A percentile compares a stretch with the other conserved stretches of the same genome.
Evolutionary conservation across 441 rosid species (phyloP).

Genomic region (Codiaeum variegatum): DNA sequence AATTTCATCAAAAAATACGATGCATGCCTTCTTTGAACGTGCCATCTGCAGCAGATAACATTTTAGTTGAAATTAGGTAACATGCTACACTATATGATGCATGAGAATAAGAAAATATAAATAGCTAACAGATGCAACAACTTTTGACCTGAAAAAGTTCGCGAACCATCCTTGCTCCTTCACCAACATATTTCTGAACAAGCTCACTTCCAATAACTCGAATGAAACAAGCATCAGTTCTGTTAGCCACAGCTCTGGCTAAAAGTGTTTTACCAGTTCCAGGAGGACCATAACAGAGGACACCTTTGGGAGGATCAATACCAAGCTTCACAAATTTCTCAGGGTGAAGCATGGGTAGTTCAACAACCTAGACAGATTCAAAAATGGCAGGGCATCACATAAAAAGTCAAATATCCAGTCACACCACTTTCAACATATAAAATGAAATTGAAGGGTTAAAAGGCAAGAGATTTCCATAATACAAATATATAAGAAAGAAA

Average conservation of each 20-base stretch:
- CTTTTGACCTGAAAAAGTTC: slow-evolving; percentile 69
- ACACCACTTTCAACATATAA: not conserved
- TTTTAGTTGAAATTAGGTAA: not conserved
- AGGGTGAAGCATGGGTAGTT: slow-evolving; percentile 91
- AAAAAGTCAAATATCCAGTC: not conserved
- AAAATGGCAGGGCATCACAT: not conserved
- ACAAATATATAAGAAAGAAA: not conserved
- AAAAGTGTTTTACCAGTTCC: slow-evolving; percentile 92
- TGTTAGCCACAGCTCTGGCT: slow-evolving; percentile 91
- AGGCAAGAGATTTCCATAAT: not conserved
- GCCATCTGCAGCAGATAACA: slow-evolving; percentile 57
- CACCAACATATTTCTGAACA: slow-evolving; percentile 92
- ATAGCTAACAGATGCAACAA: not conserved
- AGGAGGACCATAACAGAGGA: slow-evolving; percentile 92
- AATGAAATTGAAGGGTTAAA: not conserved
- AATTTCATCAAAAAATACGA: slow-evolving; percentile 83
- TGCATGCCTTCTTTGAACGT: slow-evolving; percentile 84
- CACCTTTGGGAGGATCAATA: slow-evolving; percentile 97
- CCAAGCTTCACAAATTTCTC: slow-evolving; percentile 94
- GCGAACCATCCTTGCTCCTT: slow-evolving; percentile 93
- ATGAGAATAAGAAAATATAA: not conserved
- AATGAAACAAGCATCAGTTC: slow-evolving; percentile 91
- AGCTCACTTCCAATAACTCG: slow-evolving; percentile 96
- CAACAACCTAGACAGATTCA: slow-evolving; percentile 59
- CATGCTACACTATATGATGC: not conserved